Conservation (phyloP, 2,329 filamentous ascomycete species). For the Pyricularia pennisetigena region DNA sequence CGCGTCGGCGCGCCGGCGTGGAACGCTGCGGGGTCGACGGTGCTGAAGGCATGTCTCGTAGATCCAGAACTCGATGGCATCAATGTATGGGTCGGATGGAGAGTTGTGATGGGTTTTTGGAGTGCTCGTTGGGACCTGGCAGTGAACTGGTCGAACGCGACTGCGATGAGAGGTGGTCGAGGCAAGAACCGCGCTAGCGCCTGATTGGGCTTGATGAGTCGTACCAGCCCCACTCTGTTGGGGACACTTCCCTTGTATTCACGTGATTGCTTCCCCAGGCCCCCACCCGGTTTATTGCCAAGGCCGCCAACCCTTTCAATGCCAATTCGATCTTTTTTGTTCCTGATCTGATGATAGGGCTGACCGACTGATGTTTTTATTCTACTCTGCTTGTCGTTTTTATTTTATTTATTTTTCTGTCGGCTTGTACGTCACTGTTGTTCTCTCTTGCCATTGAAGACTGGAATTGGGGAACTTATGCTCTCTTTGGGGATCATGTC, state of each 20-base stretch:
- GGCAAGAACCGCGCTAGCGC: neutral
- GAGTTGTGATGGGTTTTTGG: neutral
- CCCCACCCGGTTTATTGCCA: neutral
- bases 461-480: neutral
- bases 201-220: neutral
- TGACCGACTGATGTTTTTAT: neutral
- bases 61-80: neutral
- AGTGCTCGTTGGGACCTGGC: neutral
- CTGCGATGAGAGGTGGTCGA: constrained; percentile 1
- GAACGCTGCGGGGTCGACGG: constrained; percentile 29
- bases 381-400: neutral
- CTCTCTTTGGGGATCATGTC: neutral
- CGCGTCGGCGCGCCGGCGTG: constrained; percentile 33
- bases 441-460: neutral
- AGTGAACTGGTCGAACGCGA: neutral
- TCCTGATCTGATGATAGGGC: neutral
- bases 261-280: neutral
- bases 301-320: neutral
- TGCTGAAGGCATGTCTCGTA: constrained; percentile 18
- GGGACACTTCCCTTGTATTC: neutral
- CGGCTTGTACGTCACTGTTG: neutral
- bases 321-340: neutral
- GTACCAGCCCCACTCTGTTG: neutral
- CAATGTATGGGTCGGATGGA: neutral
- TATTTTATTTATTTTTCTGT: neutral